phyloP scores from a whole-genome alignment of 176 grass and related monocot genomes.

The Juncus effusus region DNA sequence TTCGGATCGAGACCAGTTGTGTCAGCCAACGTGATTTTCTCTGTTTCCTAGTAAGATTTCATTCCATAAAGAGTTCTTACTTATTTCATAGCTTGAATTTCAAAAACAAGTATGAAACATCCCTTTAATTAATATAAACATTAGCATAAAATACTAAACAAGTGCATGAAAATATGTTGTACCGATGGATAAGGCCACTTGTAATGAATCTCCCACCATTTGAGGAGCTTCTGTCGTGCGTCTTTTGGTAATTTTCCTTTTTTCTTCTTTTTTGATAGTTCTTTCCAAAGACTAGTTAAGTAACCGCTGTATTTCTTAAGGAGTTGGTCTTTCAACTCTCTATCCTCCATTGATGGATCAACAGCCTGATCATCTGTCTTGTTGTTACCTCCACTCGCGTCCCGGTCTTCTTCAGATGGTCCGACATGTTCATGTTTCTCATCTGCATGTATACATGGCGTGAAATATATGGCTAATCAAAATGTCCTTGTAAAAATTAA shows the following conservation, averaged over 20 bases:
- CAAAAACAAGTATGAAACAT: not conserved
- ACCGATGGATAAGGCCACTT: conserved; percentile 90
- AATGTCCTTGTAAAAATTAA: not conserved
- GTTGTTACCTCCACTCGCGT: conserved; percentile 24
- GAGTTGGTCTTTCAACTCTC: conserved; percentile 67
- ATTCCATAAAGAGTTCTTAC: not conserved
- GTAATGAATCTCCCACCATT: conserved; percentile 86
- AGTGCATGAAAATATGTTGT: not conserved
- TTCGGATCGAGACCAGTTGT: conserved; percentile 78
- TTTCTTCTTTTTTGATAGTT: conserved; percentile 91
- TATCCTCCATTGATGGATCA: conserved; percentile 42
- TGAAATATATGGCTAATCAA: not conserved
- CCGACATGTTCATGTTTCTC: conserved; percentile 37
- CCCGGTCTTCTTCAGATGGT: conserved; percentile 50
- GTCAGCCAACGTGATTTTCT: conserved; percentile 57
- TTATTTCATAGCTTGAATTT: not conserved
- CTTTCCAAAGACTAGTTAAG: conserved; percentile 65
- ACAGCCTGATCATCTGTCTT: conserved; percentile 10
- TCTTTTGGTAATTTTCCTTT: conserved; percentile 85
- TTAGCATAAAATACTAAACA: too few relatives aligned
- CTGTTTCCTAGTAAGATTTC: conserved; percentile 47
- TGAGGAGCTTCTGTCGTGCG: conserved; percentile 70
- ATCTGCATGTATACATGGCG: conserved; percentile 25
- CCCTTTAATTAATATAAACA: not conserved
- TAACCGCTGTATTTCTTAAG: conserved; percentile 88